Evolutionary conservation across 2,329 filamentous ascomycete genomes (phyloP), one percentile per base, ranked within the genome.

Genomic region (Aureobasidium sp.): DNA sequence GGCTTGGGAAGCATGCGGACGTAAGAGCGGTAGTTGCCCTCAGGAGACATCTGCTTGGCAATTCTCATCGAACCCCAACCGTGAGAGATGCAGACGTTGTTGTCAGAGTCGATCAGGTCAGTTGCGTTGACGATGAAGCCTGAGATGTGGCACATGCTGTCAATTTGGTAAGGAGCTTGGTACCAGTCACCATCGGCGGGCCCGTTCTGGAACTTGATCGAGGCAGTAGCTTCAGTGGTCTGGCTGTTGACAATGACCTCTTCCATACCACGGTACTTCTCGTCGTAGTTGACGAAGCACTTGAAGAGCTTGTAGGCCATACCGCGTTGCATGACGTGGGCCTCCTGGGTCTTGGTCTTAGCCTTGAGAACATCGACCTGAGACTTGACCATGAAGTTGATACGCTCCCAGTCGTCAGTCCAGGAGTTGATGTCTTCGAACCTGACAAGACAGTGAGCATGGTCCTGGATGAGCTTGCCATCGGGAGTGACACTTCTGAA

Each of bases 291-390:
- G 41, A 84, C 82, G 36, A 84, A 75, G 59, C 81, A 78, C 69
- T 81, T 81, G 76, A 84, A 84, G 57, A 87, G 81, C 76, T 91
- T 92, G 81, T 94, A 94, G 15, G 87, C 87, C 77, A 91, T 84
- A 37, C 87, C 87, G 29, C 87, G 85, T 55, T 87, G 83, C 65
- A 91, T 83, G 75, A 89, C 88, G 71, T 88, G 87, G 31, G 87
- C 87, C 62, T 83, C 81, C 42, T 88, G 88, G 37, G 78, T 80
- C 68, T 83, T 76, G 61, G 88, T 86, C 63, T 84, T 87, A 65
- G 83, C 80, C 68, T 85, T 83, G 70, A 93, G 84, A 39, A 91
- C 79, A 70, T 91, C 78, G 62, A 81, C 77, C 70, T 81, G 79
- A 53, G 75, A 76, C 70, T 81, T 78, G 56, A 81, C 79, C 79